Percentiles rank a stretch among this genome's conserved stretches.
These are phyloP conservation scores for Trichaptum fuscoviolaceum DNA, from an alignment of 768 basidiomycete species.

Conservation along the genomic window DNA sequence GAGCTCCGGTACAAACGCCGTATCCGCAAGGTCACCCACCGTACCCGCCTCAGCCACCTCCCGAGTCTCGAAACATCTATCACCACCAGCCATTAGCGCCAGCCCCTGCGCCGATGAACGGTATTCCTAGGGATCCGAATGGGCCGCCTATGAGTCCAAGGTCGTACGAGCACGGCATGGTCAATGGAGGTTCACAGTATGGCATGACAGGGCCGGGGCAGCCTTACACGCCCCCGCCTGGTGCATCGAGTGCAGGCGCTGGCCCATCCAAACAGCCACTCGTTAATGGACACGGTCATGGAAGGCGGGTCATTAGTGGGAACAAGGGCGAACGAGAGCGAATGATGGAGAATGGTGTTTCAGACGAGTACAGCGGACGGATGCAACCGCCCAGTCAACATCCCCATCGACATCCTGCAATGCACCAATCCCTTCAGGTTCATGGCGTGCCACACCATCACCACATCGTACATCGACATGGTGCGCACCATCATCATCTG, in stretches of 20 bases:
- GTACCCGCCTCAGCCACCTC: neutral
- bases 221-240: neutral
- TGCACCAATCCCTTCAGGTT: constrained; percentile 12
- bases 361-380: constrained; percentile 3
- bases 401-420: constrained; percentile 16
- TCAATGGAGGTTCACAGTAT: constrained; percentile 4
- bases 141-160: neutral
- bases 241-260: neutral
- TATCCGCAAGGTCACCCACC: neutral
- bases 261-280: neutral
- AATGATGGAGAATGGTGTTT: constrained; percentile 3
- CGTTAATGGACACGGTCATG: constrained; percentile 16
- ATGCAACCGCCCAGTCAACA: constrained; percentile 14
- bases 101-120: neutral
- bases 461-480: constrained; percentile 20
- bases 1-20: neutral
- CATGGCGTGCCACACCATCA: constrained; percentile 23
- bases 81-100: constrained; percentile 2
- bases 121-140: neutral
- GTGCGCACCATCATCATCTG: constrained; percentile 29
- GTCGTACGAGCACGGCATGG: neutral
- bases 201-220: constrained; percentile 1
- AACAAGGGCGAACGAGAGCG: constrained; percentile 14
- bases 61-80: neutral
- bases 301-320: constrained; percentile 9